Base-by-base conservation (phyloP, 2,329 filamentous ascomycete species). In the Penicillium sp. region DNA sequence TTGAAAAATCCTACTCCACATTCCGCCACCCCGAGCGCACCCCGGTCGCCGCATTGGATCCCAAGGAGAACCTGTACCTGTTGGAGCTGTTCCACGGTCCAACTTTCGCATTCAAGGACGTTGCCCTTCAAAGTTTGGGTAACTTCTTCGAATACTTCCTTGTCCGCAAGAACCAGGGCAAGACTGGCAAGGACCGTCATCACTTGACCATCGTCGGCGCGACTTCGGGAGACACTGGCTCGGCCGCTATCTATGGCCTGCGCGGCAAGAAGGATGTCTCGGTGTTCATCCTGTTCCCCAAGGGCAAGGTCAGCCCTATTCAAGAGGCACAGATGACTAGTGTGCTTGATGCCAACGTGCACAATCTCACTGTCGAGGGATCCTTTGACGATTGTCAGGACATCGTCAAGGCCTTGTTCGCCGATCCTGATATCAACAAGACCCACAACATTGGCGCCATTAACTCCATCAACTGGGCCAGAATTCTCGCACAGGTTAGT, bases 261-360 rank as follows among this genome's bases (percentile, higher is more conserved):
- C 83, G 93, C 52, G 92, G 93, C 55, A 98, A 98, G 86, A 93
- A 96, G 79, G 95, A 99, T 82, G 91, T 97, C 16, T 96, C 92
- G 0, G 91, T 98, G 54, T 95, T 96, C 80, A 98, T 99, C 73
- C 84, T 98, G 70, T 89, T 94, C 76, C 95, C 95, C 27, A 91
- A 95, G 76, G 94, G 92, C 62, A 90, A 92, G 66, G 89, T 98
- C 62, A 92, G 89, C 73, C 91, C 92, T 14, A 90, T 98, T 58
- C 95, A 98, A 77, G 92, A 98, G 77, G 90, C 91, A 4, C 95
- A 98, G 79, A 98, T 98, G 95, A 97, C 93, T 0, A 97, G 94
- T 0, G 90, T 60, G 31, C 81, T 92, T 41, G 95, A 98, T 74
- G 79, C 85, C 59, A 98, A 98, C 73, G 93, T 98, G 36, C 92